A percentile compares a stretch with the other conserved stretches of the same genome.
Conservation (phyloP, 2,329 filamentous ascomycete species). For the Periconia sp. region DNA sequence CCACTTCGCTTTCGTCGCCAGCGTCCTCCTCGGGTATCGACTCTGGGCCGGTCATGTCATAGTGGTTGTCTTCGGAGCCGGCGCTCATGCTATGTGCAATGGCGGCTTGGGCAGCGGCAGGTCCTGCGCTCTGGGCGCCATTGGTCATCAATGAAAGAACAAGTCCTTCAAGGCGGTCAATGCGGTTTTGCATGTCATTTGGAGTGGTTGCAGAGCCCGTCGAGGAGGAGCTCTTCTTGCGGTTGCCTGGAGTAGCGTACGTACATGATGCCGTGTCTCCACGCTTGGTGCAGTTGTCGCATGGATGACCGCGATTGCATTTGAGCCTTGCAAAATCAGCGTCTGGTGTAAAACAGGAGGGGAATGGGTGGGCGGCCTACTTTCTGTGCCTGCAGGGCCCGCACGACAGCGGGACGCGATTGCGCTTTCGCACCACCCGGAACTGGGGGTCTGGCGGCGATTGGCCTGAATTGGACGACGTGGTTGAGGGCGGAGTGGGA, state of each 20-base stretch:
- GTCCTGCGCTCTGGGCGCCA: conserved; percentile 65
- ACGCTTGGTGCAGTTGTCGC: conserved; percentile 91
- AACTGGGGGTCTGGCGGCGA: conserved; percentile 87
- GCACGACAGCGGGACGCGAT: conserved; percentile 88
- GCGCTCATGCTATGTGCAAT: conserved; percentile 52
- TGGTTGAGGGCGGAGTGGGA: conserved; percentile 76
- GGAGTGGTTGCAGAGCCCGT: conserved; percentile 65
- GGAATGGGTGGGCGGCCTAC: conserved; percentile 51
- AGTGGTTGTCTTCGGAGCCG: conserved; percentile 40
- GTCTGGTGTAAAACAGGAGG: background rate
- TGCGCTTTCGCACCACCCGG: conserved; percentile 86
- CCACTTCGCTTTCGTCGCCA: conserved; percentile 64
- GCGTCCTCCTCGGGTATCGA: conserved; percentile 55
- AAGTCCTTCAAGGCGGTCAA: conserved; percentile 89
- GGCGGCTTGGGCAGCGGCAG: conserved; percentile 60
- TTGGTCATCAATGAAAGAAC: conserved; percentile 94
- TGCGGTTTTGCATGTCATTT: conserved; percentile 98
- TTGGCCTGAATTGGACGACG: conserved; percentile 72
- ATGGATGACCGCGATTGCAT: conserved; percentile 89
- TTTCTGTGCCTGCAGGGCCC: conserved; percentile 90
- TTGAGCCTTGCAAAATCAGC: conserved; percentile 62
- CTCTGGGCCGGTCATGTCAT: conserved; percentile 61
- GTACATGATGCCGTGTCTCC: conserved; percentile 79
- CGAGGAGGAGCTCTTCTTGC: conserved; percentile 67
- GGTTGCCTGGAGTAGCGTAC: conserved; percentile 69